Evolutionary conservation across 2,329 filamentous ascomycete species (phyloP), one percentile per base, ranked within the genome.

Genomic region (Geosmithia putterillii): DNA sequence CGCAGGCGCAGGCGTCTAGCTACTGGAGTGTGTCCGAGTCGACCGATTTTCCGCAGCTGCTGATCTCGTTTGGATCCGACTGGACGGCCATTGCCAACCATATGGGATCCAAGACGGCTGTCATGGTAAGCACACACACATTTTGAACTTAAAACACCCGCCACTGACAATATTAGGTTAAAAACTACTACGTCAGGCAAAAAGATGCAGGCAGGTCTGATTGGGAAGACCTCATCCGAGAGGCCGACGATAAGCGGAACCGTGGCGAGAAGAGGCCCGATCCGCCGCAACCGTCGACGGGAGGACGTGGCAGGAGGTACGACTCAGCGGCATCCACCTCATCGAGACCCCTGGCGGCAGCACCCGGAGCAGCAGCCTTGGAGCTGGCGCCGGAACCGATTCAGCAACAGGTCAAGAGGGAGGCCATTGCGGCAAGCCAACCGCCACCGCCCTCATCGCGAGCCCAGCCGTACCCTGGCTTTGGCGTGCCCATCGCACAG

Each of bases 11-110:
- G 50, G 77, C 82, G 14, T 87, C 83, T 1, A 90, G 85, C 59
- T 92, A 92, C 59, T 92, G 86, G 86, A 90, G 85, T 53, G 85
- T 90, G 19, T 83, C 82, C 1, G 86, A 92, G 62, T 73, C 82
- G 44, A 82, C 73, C 40, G 85, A 89, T 54, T 92, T 92, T 59
- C 79, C 81, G 32, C 74, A 71, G 44, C 70, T 87, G 45, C 68
- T 92, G 40, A 73, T 70, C 42, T 74, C 86, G 44, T 90, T 87
- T 63, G 86, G 86, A 45, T 86, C 81, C 15, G 84, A 92, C 57
- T 92, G 84, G 76, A 66, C 67, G 41, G 76, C 74, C 4, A 90
- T 90, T 60, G 82, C 86, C 36, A 70, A 70, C 42, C 79, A 86
- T 52, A 88, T 92, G 82, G 81, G 82, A 41, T 86, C 84, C 4